A percentile compares a stretch with the other conserved stretches of the same genome.
phyloP scores from a whole-genome alignment of 176 grass and related monocot genomes.

The Coix lacrymajobi region DNA sequence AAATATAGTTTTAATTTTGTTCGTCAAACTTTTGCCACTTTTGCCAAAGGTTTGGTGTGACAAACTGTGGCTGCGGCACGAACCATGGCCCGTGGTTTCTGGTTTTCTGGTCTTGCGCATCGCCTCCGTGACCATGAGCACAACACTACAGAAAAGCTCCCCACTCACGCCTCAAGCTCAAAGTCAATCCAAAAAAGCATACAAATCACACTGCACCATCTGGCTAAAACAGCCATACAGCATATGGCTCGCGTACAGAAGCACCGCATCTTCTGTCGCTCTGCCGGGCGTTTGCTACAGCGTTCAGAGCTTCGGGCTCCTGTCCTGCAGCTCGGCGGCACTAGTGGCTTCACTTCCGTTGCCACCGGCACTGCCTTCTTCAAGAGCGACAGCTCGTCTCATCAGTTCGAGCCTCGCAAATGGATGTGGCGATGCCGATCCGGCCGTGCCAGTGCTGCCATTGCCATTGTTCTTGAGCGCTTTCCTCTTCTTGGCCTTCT shows the following conservation, averaged over 20 bases:
- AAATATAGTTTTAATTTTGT: too few species aligned
- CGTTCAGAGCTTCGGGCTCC: background rate
- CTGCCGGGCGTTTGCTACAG: background rate
- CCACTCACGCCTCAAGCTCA: background rate
- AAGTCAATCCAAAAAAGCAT: background rate
- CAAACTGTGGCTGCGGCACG: too few species aligned
- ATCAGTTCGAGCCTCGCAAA: background rate
- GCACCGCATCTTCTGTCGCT: background rate
- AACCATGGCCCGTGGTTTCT: too few species aligned
- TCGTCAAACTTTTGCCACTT: too few species aligned
- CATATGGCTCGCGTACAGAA: background rate
- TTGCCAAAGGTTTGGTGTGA: too few species aligned
- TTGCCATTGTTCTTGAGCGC: background rate
- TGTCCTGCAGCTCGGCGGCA: background rate
- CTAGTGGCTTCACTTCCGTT: background rate
- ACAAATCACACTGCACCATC: background rate
- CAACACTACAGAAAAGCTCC: background rate
- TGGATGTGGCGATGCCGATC: background rate
- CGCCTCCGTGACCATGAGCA: background rate
- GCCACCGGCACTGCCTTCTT: background rate
- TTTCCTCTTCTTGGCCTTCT: constrained; percentile 56
- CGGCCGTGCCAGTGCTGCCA: background rate
- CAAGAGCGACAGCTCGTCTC: constrained; percentile 17
- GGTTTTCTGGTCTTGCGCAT: background rate
- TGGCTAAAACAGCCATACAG: background rate